Evolutionary conservation across 306 rosid genomes (phyloP).

Genomic region (Cucurbita argyrosperma): DNA sequence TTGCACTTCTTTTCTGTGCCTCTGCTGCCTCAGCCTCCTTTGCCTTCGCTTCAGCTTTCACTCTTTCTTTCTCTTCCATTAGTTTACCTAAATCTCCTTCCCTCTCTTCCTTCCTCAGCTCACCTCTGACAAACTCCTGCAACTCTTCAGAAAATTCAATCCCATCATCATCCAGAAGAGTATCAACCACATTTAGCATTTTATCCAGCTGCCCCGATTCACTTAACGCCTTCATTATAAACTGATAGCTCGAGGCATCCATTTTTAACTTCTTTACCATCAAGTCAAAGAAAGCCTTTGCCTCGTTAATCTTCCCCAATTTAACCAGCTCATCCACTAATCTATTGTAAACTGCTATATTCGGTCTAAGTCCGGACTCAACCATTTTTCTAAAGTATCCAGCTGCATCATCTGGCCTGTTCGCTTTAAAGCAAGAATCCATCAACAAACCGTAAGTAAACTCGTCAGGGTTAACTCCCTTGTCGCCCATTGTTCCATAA

Average conservation of each 20-base stretch:
- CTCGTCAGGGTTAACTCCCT: slow-evolving; percentile 77
- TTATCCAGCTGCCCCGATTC: slow-evolving; percentile 57
- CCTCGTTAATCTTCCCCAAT: slow-evolving; percentile 59
- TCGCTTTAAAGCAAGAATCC: slow-evolving; percentile 79
- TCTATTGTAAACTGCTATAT: slow-evolving; percentile 65
- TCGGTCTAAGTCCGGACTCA: slow-evolving; percentile 70
- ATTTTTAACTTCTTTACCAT: slow-evolving; percentile 94
- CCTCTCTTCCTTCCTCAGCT: slow-evolving; percentile 72
- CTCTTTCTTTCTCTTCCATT: slow-evolving; percentile 89
- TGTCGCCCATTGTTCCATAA: slow-evolving; percentile 62
- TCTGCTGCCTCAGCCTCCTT: slow-evolving; percentile 88
- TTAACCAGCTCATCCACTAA: slow-evolving; percentile 72
- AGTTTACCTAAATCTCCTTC: slow-evolving; percentile 68
- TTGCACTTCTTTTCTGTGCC: slow-evolving; percentile 73
- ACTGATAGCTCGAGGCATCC: slow-evolving; percentile 73
- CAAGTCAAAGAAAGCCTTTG: slow-evolving; percentile 59
- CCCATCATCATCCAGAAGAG: slow-evolving; percentile 66
- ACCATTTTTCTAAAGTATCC: slow-evolving; percentile 70
- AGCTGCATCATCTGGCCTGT: slow-evolving; percentile 78
- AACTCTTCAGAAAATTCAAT: slow-evolving; percentile 58
- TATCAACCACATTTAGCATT: slow-evolving; percentile 62
- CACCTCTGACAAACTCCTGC: slow-evolving; percentile 67
- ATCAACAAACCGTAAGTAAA: slow-evolving; percentile 63
- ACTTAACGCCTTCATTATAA: slow-evolving; percentile 69
- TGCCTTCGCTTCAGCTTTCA: slow-evolving; percentile 91